Percentiles rank a stretch among this genome's conserved stretches.
These are phyloP conservation scores for Pleurostoma richardsiae DNA, from an alignment of 2,329 filamentous ascomycete genomes.

Conservation along the genomic window DNA sequence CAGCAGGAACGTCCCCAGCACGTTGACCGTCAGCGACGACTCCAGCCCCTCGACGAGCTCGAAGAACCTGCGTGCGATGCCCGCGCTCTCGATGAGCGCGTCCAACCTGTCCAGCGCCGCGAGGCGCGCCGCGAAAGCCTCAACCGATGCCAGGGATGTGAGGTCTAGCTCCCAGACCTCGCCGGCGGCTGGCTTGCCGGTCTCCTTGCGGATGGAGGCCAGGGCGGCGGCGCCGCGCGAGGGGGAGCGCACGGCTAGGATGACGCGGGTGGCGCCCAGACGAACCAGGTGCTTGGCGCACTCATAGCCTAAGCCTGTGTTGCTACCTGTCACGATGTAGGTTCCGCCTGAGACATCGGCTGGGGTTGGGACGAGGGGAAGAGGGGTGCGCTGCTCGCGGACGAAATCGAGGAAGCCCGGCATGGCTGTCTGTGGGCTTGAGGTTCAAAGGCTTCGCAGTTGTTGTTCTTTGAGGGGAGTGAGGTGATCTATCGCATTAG, in stretches of 20 bases:
- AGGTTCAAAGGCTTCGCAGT: too few species aligned
- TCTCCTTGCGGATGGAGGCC: neutral
- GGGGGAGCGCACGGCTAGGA: conserved; percentile 28
- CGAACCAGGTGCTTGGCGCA: conserved; percentile 26
- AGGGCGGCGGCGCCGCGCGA: neutral
- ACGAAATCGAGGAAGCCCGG: neutral
- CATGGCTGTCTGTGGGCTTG: too few species aligned
- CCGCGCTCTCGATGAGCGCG: conserved; percentile 7
- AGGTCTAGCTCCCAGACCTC: conserved; percentile 8
- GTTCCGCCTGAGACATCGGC: neutral
- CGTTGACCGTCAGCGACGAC: conserved; percentile 18
- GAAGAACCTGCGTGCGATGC: neutral
- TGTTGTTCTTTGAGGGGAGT: too few species aligned
- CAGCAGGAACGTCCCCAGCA: conserved; percentile 21
- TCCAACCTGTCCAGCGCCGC: conserved; percentile 5
- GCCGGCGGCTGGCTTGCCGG: neutral
- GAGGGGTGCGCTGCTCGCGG: neutral
- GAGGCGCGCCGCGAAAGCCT: neutral
- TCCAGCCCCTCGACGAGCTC: neutral
- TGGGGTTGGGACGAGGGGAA: neutral
- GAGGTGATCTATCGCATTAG: too few species aligned
- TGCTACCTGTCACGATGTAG: conserved; percentile 32
- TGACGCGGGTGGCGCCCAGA: conserved; percentile 25
- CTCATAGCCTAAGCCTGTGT: conserved; percentile 33
- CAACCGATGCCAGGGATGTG: conserved; percentile 3